Conservation (phyloP, 768 basidiomycete genomes). For the Sistotremastrum niveocremeum region DNA sequence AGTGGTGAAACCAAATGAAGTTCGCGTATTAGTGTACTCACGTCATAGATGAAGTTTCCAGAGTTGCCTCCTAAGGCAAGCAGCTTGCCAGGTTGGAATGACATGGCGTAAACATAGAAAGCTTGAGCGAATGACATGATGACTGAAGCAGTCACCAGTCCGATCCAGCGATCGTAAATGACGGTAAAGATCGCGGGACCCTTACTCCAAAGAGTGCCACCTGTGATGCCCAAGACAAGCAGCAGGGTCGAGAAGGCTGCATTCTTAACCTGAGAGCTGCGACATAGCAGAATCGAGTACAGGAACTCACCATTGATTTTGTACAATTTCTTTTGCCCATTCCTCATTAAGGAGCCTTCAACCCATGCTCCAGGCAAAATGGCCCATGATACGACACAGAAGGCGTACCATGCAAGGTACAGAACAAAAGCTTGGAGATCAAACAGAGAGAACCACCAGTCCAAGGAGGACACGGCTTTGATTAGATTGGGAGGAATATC, state of each 20-base stretch:
- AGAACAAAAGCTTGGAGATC: slow-evolving; percentile 63
- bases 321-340: slow-evolving; percentile 68
- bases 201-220: slow-evolving; percentile 54
- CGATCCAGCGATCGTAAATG: slow-evolving; percentile 85
- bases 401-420: slow-evolving; percentile 88
- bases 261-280: background rate
- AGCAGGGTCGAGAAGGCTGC: slow-evolving; percentile 81
- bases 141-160: slow-evolving; percentile 72
- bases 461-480: slow-evolving; percentile 29
- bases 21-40: slow-evolving; percentile 25
- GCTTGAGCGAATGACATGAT: slow-evolving; percentile 70
- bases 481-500: slow-evolving; percentile 29
- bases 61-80: slow-evolving; percentile 90
- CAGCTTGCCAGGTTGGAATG: slow-evolving; percentile 56
- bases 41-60: slow-evolving; percentile 81
- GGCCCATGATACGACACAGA: slow-evolving; percentile 68
- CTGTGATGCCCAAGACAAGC: slow-evolving; percentile 59
- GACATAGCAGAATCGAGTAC: background rate
- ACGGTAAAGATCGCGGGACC: slow-evolving; percentile 79
- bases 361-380: slow-evolving; percentile 64
- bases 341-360: slow-evolving; percentile 56
- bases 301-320: slow-evolving; percentile 78
- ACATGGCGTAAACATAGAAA: slow-evolving; percentile 50
- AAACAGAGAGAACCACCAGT: slow-evolving; percentile 71
- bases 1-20: background rate